Evolutionary conservation across 306 rosid genomes (phyloP).

Genomic region (Cicer judaicum): DNA sequence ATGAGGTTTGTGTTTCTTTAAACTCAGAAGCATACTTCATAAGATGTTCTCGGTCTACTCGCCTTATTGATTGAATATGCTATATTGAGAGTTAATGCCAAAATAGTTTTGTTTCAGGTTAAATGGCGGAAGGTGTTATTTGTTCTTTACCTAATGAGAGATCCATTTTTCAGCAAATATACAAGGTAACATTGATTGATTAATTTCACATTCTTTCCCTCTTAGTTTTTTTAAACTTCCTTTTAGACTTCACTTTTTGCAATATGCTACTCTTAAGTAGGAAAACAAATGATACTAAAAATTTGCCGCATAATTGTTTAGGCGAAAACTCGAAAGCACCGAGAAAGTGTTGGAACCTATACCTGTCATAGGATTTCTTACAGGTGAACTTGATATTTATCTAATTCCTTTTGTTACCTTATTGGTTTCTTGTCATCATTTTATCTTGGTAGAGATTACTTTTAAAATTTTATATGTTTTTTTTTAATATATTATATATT

Average conservation of each 20-base stretch:
- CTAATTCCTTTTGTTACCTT: slow-evolving; percentile 29
- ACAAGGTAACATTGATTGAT: slow-evolving; percentile 59
- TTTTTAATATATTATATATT: background rate
- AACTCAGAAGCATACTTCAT: slow-evolving; percentile 29
- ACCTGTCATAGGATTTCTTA: slow-evolving; percentile 80
- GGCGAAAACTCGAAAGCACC: slow-evolving; percentile 74
- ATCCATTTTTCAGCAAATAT: slow-evolving; percentile 89
- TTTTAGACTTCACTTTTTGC: background rate
- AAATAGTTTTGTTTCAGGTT: slow-evolving; percentile 59
- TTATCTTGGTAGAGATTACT: background rate
- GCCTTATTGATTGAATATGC: too few relatives aligned
- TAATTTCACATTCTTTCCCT: slow-evolving; percentile 17
- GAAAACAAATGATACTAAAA: slow-evolving; percentile 21
- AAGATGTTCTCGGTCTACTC: background rate
- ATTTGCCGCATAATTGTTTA: slow-evolving; percentile 36
- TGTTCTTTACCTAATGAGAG: slow-evolving; percentile 93
- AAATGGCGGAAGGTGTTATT: slow-evolving; percentile 75
- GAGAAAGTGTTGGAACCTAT: slow-evolving; percentile 74
- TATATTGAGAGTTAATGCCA: slow-evolving; percentile 31
- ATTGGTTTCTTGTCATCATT: slow-evolving; percentile 26
- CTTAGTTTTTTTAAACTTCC: background rate
- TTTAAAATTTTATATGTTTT: slow-evolving; percentile 3
- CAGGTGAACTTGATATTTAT: slow-evolving; percentile 57
- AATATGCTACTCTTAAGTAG: slow-evolving; percentile 2
- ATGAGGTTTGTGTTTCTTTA: slow-evolving; percentile 72